phyloP scores from a whole-genome alignment of 257 asterid species.

The Scutellaria galericulata region DNA sequence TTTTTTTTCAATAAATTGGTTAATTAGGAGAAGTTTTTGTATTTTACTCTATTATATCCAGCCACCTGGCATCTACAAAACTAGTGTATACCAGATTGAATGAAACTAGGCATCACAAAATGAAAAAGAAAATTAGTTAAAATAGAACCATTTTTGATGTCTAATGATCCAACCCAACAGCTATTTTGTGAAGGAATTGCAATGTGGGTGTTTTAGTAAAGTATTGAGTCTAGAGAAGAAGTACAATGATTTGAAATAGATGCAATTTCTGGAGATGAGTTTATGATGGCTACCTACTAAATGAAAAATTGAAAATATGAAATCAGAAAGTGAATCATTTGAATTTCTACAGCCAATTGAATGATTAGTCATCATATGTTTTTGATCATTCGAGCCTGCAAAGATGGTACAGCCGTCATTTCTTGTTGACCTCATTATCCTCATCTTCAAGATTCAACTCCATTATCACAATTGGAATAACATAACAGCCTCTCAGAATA shows the following conservation, averaged over 20 bases:
- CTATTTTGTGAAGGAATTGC: neutral
- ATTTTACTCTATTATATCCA: too few species aligned
- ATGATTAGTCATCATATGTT: conserved; percentile 42
- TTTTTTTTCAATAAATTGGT: too few species aligned
- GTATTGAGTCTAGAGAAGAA: conserved; percentile 15
- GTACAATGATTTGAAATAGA: conserved; percentile 42
- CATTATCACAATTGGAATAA: conserved; percentile 15
- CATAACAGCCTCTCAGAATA: neutral
- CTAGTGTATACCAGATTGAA: too few species aligned
- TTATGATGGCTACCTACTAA: conserved; percentile 42
- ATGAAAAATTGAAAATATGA: conserved; percentile 34
- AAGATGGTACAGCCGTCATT: conserved; percentile 50
- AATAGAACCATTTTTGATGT: too few species aligned
- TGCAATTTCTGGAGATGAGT: conserved; percentile 37
- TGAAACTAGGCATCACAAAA: too few species aligned
- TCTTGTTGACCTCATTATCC: conserved; percentile 36
- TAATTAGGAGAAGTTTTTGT: too few species aligned
- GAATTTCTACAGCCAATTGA: conserved; percentile 29
- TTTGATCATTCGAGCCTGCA: conserved; percentile 44
- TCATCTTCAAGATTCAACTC: conserved; percentile 24
- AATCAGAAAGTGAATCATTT: conserved; percentile 38
- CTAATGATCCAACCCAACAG: too few species aligned
- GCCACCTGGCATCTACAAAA: too few species aligned
- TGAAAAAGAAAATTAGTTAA: neutral
- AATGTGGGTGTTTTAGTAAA: neutral